Conservation (phyloP, 1,139 yeast species). For the Saccharomyces uvarum region DNA sequence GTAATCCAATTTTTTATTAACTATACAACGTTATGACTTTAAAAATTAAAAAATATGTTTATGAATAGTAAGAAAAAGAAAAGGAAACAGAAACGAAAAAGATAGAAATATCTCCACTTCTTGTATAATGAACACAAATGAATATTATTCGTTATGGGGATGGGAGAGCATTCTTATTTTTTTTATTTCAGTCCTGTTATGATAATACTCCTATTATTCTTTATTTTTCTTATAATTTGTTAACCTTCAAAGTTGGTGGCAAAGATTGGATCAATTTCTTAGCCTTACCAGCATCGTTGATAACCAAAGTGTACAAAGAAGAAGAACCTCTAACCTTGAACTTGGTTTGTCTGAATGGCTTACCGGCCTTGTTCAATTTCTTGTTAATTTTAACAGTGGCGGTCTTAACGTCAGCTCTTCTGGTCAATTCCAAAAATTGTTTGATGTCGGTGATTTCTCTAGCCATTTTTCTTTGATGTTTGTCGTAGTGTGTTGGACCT, state of each 20-base stretch:
- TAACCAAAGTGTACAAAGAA: conserved; percentile 91
- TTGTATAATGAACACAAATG: not conserved
- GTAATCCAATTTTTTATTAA: not conserved
- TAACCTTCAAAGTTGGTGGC: conserved; percentile 87
- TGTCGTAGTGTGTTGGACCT: not conserved
- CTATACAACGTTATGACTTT: conserved; percentile 1
- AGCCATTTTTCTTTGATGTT: conserved; percentile 26
- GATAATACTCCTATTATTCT: not conserved
- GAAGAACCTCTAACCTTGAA: conserved; percentile 98
- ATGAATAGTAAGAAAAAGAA: not conserved
- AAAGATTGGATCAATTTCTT: conserved; percentile 96
- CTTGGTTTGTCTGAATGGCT: conserved; percentile 87
- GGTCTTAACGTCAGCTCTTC: conserved; percentile 91
- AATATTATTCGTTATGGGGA: not conserved
- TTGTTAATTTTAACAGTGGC: conserved; percentile 89
- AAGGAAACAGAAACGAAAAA: not conserved
- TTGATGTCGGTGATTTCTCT: conserved; percentile 90
- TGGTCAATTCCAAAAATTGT: conserved; percentile 95
- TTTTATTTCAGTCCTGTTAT: not conserved
- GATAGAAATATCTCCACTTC: not conserved
- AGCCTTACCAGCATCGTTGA: conserved; percentile 95
- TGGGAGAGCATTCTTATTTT: not conserved
- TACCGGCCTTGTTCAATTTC: conserved; percentile 79
- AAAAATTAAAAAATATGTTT: not conserved
- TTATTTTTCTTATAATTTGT: conserved; percentile 43